These are phyloP conservation scores for Penicillium waksmanii DNA, from an alignment of 495 filamentous ascomycete species.

Conservation along the genomic window DNA sequence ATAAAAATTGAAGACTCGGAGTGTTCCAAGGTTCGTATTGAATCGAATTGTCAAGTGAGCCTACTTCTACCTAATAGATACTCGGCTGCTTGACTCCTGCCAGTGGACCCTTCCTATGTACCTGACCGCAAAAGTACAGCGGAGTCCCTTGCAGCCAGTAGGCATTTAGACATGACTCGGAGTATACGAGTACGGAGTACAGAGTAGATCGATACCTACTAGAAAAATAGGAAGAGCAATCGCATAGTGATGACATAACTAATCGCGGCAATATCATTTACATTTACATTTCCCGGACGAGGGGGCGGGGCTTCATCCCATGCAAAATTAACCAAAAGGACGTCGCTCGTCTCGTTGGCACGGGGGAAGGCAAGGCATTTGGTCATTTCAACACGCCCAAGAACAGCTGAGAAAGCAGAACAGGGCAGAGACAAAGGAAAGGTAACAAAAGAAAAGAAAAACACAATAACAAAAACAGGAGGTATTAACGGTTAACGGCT, in stretches of 20 bases:
- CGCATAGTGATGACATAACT: conserved; percentile 34
- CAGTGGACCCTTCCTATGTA: too few species aligned
- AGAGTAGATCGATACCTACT: background rate
- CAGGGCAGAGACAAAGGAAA: background rate
- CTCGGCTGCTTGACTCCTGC: too few species aligned
- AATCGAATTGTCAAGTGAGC: too few species aligned
- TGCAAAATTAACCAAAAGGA: conserved; percentile 5
- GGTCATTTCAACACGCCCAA: conserved; percentile 50
- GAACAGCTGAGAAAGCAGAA: background rate
- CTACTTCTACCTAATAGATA: too few species aligned
- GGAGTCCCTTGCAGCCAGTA: background rate
- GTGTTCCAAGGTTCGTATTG: too few species aligned
- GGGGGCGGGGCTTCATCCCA: conserved; percentile 7
- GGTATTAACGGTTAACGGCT: conserved; percentile 45
- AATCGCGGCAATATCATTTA: conserved; percentile 53
- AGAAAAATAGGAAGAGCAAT: background rate
- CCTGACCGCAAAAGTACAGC: background rate
- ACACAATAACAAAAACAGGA: conserved; percentile 42
- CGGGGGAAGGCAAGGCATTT: conserved; percentile 36
- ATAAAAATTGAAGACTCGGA: too few species aligned
- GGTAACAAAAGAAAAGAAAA: background rate
- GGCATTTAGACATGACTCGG: background rate
- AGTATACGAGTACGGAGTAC: too few species aligned
- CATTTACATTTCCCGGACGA: conserved; percentile 43
- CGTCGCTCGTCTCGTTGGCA: conserved; percentile 35